Evolutionary conservation across 331 rosid species (phyloP).

Genomic region (Stylosanthes scabra): DNA sequence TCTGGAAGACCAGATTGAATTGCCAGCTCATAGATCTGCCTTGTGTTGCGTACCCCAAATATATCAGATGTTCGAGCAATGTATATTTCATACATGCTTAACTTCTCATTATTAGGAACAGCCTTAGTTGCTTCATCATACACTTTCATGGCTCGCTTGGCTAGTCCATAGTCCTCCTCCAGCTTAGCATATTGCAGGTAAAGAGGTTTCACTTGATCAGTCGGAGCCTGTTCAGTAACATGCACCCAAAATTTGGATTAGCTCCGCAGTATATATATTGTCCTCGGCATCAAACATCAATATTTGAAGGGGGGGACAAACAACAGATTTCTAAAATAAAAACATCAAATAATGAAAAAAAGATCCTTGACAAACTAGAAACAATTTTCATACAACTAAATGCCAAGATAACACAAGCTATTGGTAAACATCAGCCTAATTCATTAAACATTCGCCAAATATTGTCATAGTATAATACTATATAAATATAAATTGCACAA

Average conservation of each 20-base stretch:
- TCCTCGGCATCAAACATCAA: constrained; percentile 13
- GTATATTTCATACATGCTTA: constrained; percentile 93
- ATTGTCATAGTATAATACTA: not conserved
- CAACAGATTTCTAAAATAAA: constrained; percentile 20
- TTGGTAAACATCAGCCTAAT: not conserved
- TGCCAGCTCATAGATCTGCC: constrained; percentile 93
- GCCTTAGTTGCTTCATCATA: constrained; percentile 94
- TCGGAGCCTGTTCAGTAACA: constrained; percentile 73
- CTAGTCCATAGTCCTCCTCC: constrained; percentile 94
- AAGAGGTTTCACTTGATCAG: constrained; percentile 86
- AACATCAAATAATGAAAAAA: not conserved
- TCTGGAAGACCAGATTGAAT: constrained; percentile 97
- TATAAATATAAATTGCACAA: not conserved
- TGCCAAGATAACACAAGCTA: not conserved
- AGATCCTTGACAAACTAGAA: constrained; percentile 26
- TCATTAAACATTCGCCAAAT: constrained; percentile 3
- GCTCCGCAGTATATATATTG: constrained; percentile 35
- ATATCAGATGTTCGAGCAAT: constrained; percentile 96
- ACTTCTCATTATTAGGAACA: constrained; percentile 83
- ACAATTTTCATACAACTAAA: not conserved
- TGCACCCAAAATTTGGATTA: constrained; percentile 14
- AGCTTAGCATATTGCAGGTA: constrained; percentile 91
- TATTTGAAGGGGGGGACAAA: not conserved
- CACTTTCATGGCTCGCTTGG: constrained; percentile 95
- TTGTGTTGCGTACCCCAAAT: constrained; percentile 86